A percentile compares a stretch with the other conserved stretches of the same genome.
These are phyloP conservation scores for Leccinum broughii DNA, from an alignment of 768 basidiomycete genomes.

Conservation along the genomic window DNA sequence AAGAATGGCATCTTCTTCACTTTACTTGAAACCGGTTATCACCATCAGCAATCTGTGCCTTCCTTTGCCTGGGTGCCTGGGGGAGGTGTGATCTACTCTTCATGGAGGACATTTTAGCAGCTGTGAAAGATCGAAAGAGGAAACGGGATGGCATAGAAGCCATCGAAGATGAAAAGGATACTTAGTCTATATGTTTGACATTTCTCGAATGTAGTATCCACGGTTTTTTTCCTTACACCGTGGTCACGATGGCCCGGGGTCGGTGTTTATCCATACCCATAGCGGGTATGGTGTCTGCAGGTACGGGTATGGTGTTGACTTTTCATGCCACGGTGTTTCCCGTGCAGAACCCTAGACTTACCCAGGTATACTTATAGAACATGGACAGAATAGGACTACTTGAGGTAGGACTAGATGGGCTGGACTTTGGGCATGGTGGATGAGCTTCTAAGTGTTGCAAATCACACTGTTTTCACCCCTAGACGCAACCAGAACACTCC, in stretches of 20 bases:
- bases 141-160: not conserved
- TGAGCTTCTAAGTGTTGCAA: no score
- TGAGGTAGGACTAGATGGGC: no score
- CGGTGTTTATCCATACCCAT: not conserved
- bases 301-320: no score
- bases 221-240: not conserved
- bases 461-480: no score
- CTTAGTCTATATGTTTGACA: not conserved
- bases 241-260: not conserved
- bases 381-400: no score
- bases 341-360: no score
- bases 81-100: not conserved
- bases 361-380: no score
- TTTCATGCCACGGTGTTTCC: no score
- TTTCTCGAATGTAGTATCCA: not conserved
- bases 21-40: not conserved
- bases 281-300: no score
- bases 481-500: no score
- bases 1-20: not conserved
- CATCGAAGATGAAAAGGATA: not conserved
- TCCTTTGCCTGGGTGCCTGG: not conserved
- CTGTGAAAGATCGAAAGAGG: not conserved
- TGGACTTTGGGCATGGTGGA: no score
- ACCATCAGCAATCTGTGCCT: not conserved
- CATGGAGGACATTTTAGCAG: not conserved